phyloP scores from a whole-genome alignment of 495 filamentous ascomycete genomes.

The Schizothecium vesticola region DNA sequence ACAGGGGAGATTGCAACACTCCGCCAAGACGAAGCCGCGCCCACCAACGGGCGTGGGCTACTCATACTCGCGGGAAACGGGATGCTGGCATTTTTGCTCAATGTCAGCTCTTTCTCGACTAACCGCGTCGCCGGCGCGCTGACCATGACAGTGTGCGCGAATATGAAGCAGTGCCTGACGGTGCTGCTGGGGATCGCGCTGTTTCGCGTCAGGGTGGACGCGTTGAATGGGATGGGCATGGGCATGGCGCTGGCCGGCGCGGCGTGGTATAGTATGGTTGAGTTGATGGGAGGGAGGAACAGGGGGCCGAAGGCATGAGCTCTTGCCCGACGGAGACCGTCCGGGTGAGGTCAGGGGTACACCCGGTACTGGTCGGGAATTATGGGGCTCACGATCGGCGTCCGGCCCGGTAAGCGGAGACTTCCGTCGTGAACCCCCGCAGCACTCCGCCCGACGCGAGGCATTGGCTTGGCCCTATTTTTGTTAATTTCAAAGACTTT shows the following conservation, averaged over 20 bases:
- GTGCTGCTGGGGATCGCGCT: slow-evolving; percentile 49
- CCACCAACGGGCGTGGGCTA: slow-evolving; percentile 12
- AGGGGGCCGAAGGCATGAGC: neutral
- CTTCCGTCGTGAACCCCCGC: no score
- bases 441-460: neutral
- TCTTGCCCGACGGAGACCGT: neutral
- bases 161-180: slow-evolving; percentile 55
- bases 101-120: slow-evolving; percentile 50
- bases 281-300: slow-evolving; percentile 21
- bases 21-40: slow-evolving; percentile 6
- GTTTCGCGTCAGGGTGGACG: slow-evolving; percentile 45
- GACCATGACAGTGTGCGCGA: slow-evolving; percentile 54
- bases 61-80: slow-evolving; percentile 43
- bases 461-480: no score
- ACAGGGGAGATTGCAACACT: slow-evolving; percentile 42
- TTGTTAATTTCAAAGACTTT: neutral
- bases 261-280: slow-evolving; percentile 43
- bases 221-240: slow-evolving; percentile 44
- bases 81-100: slow-evolving; percentile 48
- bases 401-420: no score
- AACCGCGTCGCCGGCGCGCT: slow-evolving; percentile 53
- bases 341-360: neutral
- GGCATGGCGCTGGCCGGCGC: slow-evolving; percentile 41
- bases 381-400: no score
- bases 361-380: no score